Evolutionary conservation across 805 yeast genomes (phyloP), one percentile per base, ranked within the genome.

Genomic region (Kuraishia hungarica): DNA sequence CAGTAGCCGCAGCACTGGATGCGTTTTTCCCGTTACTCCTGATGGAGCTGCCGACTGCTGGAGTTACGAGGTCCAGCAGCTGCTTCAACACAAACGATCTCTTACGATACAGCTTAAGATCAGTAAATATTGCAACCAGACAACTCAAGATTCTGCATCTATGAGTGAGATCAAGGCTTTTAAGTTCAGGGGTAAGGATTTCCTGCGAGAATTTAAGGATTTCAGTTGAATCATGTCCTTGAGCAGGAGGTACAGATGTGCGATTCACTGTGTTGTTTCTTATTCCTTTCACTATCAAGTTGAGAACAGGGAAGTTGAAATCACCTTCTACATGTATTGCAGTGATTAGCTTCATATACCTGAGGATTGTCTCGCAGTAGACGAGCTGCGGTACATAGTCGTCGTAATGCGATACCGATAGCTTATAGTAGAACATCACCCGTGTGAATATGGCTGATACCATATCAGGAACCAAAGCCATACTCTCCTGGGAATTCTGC

Each of bases 311-410:
- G 1, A 68, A 62, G 22, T 75, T 74, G 57, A 84, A 67, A 3
- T 78, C 79, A 8, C 81, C 81, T 39, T 81, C 79, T 2, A 77
- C 64, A 58, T 75, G 75, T 3, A 83, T 66, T 10, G 74, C 66
- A 1, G 85, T 75, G 77, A 87, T 78, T 53, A 88, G 77, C 55
- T 82, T 82, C 22, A 84, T 70, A 53, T 77, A 79, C 57, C 97
- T 75, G 35, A 91, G 60, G 2, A 87, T 72, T 1, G 86, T 76
- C 59, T 90, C 97, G 49, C 87, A 82, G 59, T 83, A 87, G 0
- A 91, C 91, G 1, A 86, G 68, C 57, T 85, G 93, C 0, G 98
- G 97, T 0, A 86, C 92, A 59, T 80, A 81, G 59, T 93, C 96
- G 55, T 84, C 89, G 8, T 78, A 75, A 55, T 79, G 83, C 47